Evolutionary conservation across 1,284 basidiomycete genomes (phyloP), one percentile per base, ranked within the genome.

Genomic region (Ceratobasidium sp.): DNA sequence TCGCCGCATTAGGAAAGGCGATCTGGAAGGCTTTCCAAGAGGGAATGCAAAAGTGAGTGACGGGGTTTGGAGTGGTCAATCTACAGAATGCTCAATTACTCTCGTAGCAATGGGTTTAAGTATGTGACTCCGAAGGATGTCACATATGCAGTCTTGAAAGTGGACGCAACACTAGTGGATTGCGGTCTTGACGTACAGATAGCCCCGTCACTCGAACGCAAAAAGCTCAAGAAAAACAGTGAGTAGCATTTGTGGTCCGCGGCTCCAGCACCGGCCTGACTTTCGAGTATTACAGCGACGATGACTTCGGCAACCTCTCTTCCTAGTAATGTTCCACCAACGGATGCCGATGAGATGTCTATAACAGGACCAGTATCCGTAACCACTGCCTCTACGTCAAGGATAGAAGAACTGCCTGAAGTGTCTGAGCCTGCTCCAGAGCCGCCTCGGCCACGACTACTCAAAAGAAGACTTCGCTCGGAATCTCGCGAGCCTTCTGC

Each of bases 1-100:
- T 47, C 21, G 54, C 38, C 8, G 26, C 28, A 5, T 28, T 69
- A n/a, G 66, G 66, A 8, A 57, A 69, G 32, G 16, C 52, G 1
- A 54, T 21, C 2, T 69, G 66, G 66, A 69, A 46, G 21, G 16
- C 58, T 2, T 69, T 57, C 18, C 66, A 57, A n/a, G 66, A 69
- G 14, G 66, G 66, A 9, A 69, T 69, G 66, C 32, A 47, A 44
- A 55, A 44, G 66, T 69, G 52, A 58, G 66, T 58, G n/a, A n/a
- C n/a, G 28, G 13, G 9, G 7, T 21, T 14, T 28, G 21, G 7
- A 23, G n/a, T 26, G 28, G 23, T 6, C 13, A 21, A n/a, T 14
- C 2, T 18, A 3, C 26, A 16, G 21, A 23, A 23, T 23, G 26
- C 52, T 69, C 21, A n/a, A 69, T n/a, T 6, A 1, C 21, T 26